Percentiles rank a stretch among this genome's conserved stretches.
These are phyloP conservation scores for Macadamia tetraphylla DNA, from an alignment of 164 flowering plant genomes.

Conservation along the genomic window DNA sequence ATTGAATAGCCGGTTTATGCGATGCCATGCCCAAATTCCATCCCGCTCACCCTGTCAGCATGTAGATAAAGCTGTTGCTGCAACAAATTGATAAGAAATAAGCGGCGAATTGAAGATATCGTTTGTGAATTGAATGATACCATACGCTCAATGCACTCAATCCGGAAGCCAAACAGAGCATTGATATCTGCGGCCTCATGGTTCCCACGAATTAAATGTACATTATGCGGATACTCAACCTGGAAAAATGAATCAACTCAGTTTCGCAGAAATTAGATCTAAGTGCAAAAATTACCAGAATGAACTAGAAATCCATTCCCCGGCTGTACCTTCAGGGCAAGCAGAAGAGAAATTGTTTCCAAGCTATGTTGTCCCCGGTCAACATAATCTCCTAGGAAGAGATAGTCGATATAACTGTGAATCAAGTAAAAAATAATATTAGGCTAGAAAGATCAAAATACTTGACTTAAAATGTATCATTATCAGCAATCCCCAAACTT, in stretches of 20 bases:
- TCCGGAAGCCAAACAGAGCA: slow-evolving; percentile 98
- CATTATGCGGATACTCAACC: slow-evolving; percentile 88
- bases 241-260: slow-evolving; percentile 21
- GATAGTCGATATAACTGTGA: slow-evolving; percentile 94
- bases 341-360: slow-evolving; percentile 87
- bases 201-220: slow-evolving; percentile 98
- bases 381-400: slow-evolving; percentile 98
- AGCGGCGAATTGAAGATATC: background rate
- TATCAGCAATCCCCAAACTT: too few species aligned
- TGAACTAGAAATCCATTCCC: background rate
- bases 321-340: slow-evolving; percentile 78
- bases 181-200: slow-evolving; percentile 99
- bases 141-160: slow-evolving; percentile 99
- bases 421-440: slow-evolving; percentile 2
- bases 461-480: too few species aligned
- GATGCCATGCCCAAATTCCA: slow-evolving; percentile 99
- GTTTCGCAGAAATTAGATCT: background rate
- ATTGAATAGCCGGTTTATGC: slow-evolving; percentile 87
- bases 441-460: too few species aligned
- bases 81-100: background rate
- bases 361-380: slow-evolving; percentile 99
- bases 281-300: background rate
- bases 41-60: slow-evolving; percentile 92
- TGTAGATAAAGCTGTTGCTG: slow-evolving; percentile 4
- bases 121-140: slow-evolving; percentile 30